Evolutionary conservation across 192 early-diverging fungal genomes (phyloP), one percentile per base, ranked within the genome.

Genomic region (Coemansia sp.): DNA sequence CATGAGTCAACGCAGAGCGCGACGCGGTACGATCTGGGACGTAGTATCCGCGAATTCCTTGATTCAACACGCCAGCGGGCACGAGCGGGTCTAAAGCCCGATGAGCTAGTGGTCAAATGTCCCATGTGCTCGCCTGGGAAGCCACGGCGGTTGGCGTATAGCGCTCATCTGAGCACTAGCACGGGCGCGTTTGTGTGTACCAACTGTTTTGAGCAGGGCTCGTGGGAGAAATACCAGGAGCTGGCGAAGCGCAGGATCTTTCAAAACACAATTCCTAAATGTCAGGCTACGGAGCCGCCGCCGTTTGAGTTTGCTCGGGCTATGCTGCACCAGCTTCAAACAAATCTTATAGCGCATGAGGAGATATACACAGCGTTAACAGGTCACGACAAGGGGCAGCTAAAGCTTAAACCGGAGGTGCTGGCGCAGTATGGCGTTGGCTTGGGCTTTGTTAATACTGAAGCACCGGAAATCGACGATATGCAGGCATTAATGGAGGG

Each of bases 171-270:
- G 7, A 72, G 77, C 48, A 70, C 81, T 16, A 49, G 64, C 30
- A 84, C 80, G 1, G 86, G 88, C 5, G 64, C 62, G 14, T 89
- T 83, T 76, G 65, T 81, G 34, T 89, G 88, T 55, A 78, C 77
- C 1, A 74, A 68, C 23, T 89, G 88, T 65, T 70, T 77, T 59
- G 73, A 72, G 47, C 74, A 84, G 47, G 86, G 88, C 0, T 48
- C 68, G 10, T 89, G 87, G 85, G 69, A 77, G 5, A 84, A 87
- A 24, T 89, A 87, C 69, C 65, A 71, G 48, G 64, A 81, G 49
- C 69, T 82, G 18, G 73, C 82, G n/a, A 48, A 26, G 14, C 60
- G 76, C 28, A 58, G 73, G 47, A 70, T 58, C 54, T 76, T 71
- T 23, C 76, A 68, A 26, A 79, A 71, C 66, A 74, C 68, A 32